phyloP scores from a whole-genome alignment of 176 grass and related monocot species.

The Bolboschoenus planiculmis region DNA sequence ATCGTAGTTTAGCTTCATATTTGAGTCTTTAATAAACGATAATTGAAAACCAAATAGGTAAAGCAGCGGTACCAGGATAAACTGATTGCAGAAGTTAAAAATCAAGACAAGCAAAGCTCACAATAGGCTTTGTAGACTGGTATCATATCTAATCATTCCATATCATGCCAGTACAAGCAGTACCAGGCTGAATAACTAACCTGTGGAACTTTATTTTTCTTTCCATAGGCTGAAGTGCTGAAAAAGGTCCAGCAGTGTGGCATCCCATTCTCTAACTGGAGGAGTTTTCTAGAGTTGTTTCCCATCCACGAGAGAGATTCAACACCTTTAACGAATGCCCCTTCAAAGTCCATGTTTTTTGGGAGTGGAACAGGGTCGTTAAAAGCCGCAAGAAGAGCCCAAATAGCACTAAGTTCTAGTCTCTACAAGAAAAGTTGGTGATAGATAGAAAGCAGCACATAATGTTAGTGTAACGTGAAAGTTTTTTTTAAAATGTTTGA shows the following conservation, averaged over 20 bases:
- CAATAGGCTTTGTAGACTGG: neutral
- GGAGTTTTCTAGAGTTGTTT: conserved; percentile 80
- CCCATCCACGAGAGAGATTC: conserved; percentile 94
- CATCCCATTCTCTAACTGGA: conserved; percentile 33
- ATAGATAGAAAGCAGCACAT: neutral
- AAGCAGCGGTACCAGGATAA: neutral
- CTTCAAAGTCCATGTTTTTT: conserved; percentile 46
- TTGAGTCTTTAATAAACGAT: neutral
- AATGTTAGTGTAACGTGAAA: neutral
- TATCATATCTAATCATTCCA: neutral
- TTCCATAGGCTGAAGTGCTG: conserved; percentile 70
- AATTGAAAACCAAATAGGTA: neutral
- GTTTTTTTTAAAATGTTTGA: neutral
- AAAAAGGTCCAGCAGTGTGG: conserved; percentile 95
- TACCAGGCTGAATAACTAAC: conserved; percentile 26
- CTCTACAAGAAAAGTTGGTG: conserved; percentile 40
- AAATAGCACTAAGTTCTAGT: conserved; percentile 76
- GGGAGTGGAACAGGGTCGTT: conserved; percentile 67
- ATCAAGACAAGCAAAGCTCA: neutral
- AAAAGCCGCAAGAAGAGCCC: conserved; percentile 92
- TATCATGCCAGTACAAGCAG: neutral
- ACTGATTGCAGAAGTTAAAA: neutral
- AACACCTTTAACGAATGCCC: conserved; percentile 78
- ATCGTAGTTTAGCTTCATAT: neutral
- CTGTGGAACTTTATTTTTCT: conserved; percentile 93